Percentiles rank a stretch among this genome's conserved stretches.
Conservation (phyloP, 257 asterid species). For the Solanum virginianum region DNA sequence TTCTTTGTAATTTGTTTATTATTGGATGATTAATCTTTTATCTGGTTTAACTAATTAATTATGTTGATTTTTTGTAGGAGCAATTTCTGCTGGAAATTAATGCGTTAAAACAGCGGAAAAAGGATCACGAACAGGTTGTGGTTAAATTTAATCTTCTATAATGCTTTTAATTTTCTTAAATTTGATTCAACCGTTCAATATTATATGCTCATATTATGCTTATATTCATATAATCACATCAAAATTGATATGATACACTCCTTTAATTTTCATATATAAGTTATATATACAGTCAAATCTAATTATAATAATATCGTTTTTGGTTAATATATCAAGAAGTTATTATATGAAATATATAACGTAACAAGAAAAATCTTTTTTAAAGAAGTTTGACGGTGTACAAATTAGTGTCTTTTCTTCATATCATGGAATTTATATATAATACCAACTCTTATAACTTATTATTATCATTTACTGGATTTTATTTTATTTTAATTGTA, state of each 20-base stretch:
- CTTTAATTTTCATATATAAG: no score
- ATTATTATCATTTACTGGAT: no score
- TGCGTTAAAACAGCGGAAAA: background rate
- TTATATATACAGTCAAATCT: no score
- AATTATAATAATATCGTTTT: no score
- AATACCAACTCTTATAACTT: no score
- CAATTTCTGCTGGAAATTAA: background rate
- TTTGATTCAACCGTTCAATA: background rate
- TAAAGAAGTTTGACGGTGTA: background rate
- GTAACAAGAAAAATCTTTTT: no score
- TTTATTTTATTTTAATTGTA: background rate
- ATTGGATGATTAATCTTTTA: background rate
- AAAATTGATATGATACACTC: no score
- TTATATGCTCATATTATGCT: background rate
- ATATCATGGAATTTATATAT: no score
- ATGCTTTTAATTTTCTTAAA: background rate
- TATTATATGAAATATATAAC: no score
- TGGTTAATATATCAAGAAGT: no score
- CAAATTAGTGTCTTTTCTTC: background rate
- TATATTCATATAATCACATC: background rate
- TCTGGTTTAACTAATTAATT: background rate
- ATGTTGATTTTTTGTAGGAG: background rate
- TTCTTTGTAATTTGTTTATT: background rate
- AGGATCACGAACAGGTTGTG: background rate
- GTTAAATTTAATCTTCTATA: background rate